These are phyloP conservation scores for Sechiopsis laciniata DNA, from an alignment of 306 rosid species.

Conservation along the genomic window DNA sequence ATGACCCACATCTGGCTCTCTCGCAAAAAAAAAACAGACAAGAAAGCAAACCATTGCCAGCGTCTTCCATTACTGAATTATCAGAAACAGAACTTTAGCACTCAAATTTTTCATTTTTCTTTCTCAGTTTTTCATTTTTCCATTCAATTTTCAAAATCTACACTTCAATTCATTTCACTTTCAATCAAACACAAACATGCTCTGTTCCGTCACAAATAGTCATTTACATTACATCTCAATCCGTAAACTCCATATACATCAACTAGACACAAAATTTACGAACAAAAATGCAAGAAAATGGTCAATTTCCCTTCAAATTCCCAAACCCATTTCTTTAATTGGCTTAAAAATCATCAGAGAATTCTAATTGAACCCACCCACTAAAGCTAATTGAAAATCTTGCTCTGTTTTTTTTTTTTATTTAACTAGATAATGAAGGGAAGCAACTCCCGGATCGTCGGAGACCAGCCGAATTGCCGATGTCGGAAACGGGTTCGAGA, in stretches of 20 bases:
- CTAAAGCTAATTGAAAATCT: not conserved
- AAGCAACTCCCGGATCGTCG: slow-evolving; percentile 22
- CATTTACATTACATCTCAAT: not conserved
- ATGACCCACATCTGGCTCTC: too few relatives aligned
- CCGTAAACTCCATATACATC: too few relatives aligned
- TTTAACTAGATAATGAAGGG: slow-evolving; percentile 17
- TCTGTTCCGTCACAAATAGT: not conserved
- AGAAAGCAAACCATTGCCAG: too few relatives aligned
- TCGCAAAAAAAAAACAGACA: too few relatives aligned
- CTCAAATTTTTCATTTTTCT: not conserved
- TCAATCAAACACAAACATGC: not conserved
- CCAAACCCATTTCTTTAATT: not conserved
- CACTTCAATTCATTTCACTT: not conserved
- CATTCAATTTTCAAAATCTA: too few relatives aligned
- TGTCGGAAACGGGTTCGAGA: not conserved
- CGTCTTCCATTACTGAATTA: too few relatives aligned
- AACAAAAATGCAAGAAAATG: slow-evolving; percentile 17
- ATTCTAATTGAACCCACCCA: slow-evolving; percentile 12
- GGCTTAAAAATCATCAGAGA: not conserved
- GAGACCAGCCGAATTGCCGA: not conserved
- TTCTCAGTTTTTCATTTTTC: not conserved
- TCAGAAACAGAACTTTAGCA: not conserved
- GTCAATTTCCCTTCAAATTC: not conserved
- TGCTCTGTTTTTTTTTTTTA: not conserved
- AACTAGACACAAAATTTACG: not conserved